phyloP scores from a whole-genome alignment of 2,329 filamentous ascomycete species.

The Hypoxylon sp. region DNA sequence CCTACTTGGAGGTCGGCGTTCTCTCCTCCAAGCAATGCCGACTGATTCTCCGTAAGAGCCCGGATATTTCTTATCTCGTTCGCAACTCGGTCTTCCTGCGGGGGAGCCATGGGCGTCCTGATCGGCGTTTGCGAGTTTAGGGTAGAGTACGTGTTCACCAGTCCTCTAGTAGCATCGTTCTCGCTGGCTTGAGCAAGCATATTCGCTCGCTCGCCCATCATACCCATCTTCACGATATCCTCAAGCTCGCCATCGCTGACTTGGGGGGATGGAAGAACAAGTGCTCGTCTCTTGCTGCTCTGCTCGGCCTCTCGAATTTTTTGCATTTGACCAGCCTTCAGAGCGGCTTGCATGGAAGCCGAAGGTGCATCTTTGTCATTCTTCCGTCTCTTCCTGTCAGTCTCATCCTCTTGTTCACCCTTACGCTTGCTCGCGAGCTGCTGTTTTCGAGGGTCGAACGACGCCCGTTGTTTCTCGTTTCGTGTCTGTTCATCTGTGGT shows the following conservation, averaged over 20 bases:
- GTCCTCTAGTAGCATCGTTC: slow-evolving; percentile 85
- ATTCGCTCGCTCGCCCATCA: slow-evolving; percentile 89
- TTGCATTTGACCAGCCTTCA: slow-evolving; percentile 94
- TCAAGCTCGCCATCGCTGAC: slow-evolving; percentile 94
- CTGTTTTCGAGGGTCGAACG: slow-evolving; percentile 93
- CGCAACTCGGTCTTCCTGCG: slow-evolving; percentile 94
- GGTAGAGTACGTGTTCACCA: slow-evolving; percentile 88
- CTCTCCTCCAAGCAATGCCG: slow-evolving; percentile 91
- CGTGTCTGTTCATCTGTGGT: slow-evolving; percentile 83
- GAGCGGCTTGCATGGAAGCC: slow-evolving; percentile 85
- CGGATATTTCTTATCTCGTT: slow-evolving; percentile 97
- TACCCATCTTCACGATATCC: slow-evolving; percentile 98
- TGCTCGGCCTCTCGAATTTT: slow-evolving; percentile 96
- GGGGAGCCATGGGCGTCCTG: slow-evolving; percentile 89
- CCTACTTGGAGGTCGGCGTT: slow-evolving; percentile 92
- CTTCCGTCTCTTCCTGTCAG: slow-evolving; percentile 86
- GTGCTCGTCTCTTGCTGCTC: slow-evolving; percentile 88
- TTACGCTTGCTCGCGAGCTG: slow-evolving; percentile 94
- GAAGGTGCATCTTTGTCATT: slow-evolving; percentile 87
- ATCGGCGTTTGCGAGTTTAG: slow-evolving; percentile 89
- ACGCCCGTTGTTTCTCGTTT: slow-evolving; percentile 87
- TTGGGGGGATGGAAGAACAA: slow-evolving; percentile 90
- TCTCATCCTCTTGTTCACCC: slow-evolving; percentile 87
- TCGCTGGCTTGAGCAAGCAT: slow-evolving; percentile 82
- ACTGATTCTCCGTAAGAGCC: slow-evolving; percentile 92